Evolutionary conservation across 345 rosid genomes (phyloP).

Genomic region (Ceriops zippeliana): DNA sequence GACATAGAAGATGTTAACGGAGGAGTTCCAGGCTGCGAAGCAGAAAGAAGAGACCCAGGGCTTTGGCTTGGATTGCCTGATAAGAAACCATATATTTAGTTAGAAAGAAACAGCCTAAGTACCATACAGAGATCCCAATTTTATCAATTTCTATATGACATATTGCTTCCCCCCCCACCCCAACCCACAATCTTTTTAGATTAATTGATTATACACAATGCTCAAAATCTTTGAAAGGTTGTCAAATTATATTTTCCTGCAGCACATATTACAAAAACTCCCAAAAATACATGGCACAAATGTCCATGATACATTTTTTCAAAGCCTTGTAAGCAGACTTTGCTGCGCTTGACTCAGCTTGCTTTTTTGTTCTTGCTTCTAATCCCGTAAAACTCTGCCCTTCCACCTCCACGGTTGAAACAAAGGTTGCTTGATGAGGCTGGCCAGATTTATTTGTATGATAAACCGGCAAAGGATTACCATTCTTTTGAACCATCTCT

Average conservation of each 20-base stretch:
- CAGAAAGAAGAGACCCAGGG: conserved; percentile 2
- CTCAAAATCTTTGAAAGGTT: neutral
- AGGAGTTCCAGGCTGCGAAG: conserved; percentile 13
- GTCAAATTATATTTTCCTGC: neutral
- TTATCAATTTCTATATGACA: neutral
- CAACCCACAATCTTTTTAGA: neutral
- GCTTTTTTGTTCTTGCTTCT: conserved; percentile 50
- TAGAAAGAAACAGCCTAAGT: neutral
- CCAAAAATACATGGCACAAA: neutral
- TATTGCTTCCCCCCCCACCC: neutral
- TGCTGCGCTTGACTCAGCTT: conserved; percentile 69
- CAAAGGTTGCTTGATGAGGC: conserved; percentile 41
- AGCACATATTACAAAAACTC: too few species aligned
- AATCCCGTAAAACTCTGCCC: conserved; percentile 44
- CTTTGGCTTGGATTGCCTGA: conserved; percentile 19
- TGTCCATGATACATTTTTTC: conserved; percentile 19
- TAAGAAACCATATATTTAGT: neutral
- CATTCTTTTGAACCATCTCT: conserved; percentile 49
- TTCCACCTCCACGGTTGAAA: conserved; percentile 44
- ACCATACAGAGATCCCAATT: neutral
- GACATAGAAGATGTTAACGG: conserved; percentile 5
- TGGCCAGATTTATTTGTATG: conserved; percentile 41
- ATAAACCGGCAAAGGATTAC: conserved; percentile 43
- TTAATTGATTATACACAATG: neutral
- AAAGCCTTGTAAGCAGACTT: conserved; percentile 51